Evolutionary conservation across 768 basidiomycete genomes (phyloP).

Genomic region (Holtermannia corniformis): DNA sequence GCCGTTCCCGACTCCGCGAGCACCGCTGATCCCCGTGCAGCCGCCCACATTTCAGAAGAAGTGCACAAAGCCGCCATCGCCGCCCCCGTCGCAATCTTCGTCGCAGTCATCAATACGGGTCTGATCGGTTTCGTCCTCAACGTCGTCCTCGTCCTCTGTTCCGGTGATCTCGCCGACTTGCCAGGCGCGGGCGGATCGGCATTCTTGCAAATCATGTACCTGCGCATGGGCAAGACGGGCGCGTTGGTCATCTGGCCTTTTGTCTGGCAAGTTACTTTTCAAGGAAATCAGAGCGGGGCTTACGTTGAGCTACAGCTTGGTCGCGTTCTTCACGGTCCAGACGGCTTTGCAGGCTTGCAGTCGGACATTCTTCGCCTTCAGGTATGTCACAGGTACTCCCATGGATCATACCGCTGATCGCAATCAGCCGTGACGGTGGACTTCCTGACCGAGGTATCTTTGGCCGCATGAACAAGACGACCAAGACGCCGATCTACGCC

Average conservation of each 20-base stretch:
- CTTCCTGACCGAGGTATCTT: constrained; percentile 73
- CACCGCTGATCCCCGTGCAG: constrained; percentile 27
- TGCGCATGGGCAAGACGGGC: constrained; percentile 66
- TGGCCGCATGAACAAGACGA: constrained; percentile 54
- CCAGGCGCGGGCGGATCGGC: constrained; percentile 64
- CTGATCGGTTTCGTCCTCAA: constrained; percentile 74
- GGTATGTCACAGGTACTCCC: constrained; percentile 37
- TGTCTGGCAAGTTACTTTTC: constrained; percentile 41
- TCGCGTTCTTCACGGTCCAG: constrained; percentile 77
- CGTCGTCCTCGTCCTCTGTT: constrained; percentile 75
- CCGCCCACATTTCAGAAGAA: constrained; percentile 44
- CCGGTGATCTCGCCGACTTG: constrained; percentile 50
- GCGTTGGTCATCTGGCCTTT: constrained; percentile 63
- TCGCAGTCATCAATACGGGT: constrained; percentile 43
- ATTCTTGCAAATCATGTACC: constrained; percentile 66
- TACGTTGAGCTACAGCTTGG: constrained; percentile 68
- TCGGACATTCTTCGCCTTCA: constrained; percentile 73
- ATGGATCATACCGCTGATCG: neutral
- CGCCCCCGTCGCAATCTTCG: constrained; percentile 44
- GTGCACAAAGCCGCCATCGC: constrained; percentile 42
- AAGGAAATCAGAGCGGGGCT: constrained; percentile 48
- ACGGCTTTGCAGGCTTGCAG: constrained; percentile 68
- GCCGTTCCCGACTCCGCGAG: neutral
- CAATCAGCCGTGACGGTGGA: constrained; percentile 45
- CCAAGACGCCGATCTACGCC: constrained; percentile 66